Conservation (phyloP, 2,329 filamentous ascomycete genomes). For the Aspergillus sp. region DNA sequence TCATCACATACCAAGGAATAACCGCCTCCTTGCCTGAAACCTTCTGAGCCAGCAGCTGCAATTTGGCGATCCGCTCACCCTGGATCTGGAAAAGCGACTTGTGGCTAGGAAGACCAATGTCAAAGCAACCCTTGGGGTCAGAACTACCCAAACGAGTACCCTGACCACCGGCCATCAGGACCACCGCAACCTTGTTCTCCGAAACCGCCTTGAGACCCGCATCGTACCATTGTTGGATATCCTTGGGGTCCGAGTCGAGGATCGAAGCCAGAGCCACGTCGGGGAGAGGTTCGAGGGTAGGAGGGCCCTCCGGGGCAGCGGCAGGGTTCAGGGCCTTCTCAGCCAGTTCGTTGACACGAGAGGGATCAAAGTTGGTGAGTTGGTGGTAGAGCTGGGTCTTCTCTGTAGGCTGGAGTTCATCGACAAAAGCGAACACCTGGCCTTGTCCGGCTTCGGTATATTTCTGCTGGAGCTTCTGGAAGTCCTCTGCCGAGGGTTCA, state of each 20-base stretch:
- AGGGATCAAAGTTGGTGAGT: constrained; percentile 72
- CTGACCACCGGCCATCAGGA: constrained; percentile 95
- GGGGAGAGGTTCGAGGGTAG: constrained; percentile 76
- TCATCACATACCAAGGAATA: constrained; percentile 99
- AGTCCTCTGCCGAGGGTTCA: constrained; percentile 57
- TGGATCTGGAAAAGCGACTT: constrained; percentile 98
- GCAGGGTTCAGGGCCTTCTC: constrained; percentile 74
- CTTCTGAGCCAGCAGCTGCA: constrained; percentile 72
- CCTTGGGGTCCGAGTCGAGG: constrained; percentile 72
- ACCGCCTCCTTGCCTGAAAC: constrained; percentile 56
- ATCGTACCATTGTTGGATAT: constrained; percentile 79
- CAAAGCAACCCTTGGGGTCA: constrained; percentile 93
- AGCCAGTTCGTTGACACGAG: constrained; percentile 80
- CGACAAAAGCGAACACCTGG: constrained; percentile 83
- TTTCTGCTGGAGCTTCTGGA: constrained; percentile 62
- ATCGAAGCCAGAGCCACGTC: constrained; percentile 81
- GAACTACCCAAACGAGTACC: constrained; percentile 91
- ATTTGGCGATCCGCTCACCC: constrained; percentile 82
- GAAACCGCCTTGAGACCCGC: constrained; percentile 59
- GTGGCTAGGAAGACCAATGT: constrained; percentile 85
- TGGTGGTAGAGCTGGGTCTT: constrained; percentile 76
- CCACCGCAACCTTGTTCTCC: constrained; percentile 68
- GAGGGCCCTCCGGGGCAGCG: constrained; percentile 41
- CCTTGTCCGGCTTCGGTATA: constrained; percentile 70
- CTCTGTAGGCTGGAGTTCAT: constrained; percentile 65